A percentile compares a stretch with the other conserved stretches of the same genome.
Conservation (phyloP, 2,329 filamentous ascomycete genomes). For the Mycogone perniciosa region DNA sequence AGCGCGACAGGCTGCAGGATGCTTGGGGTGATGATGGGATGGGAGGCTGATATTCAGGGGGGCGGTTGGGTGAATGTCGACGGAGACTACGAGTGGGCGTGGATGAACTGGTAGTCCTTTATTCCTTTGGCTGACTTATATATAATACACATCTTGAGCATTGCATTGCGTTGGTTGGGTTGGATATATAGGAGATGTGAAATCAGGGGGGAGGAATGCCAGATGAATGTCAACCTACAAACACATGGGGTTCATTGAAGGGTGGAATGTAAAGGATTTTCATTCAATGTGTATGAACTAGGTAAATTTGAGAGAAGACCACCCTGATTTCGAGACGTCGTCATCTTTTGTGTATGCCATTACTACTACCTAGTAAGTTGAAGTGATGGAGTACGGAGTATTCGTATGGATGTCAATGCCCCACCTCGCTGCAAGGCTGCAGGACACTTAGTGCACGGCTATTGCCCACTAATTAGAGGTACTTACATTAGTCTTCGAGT, state of each 20-base stretch:
- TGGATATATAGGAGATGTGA: no score
- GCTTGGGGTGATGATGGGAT: constrained; percentile 80
- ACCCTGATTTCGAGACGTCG: no score
- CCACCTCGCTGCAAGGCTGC: constrained; percentile 8
- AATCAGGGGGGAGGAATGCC: no score
- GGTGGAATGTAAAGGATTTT: not conserved
- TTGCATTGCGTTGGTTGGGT: not conserved
- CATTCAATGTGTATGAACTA: not conserved
- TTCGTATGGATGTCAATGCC: not conserved
- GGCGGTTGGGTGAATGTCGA: constrained; percentile 75
- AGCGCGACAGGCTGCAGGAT: constrained; percentile 67
- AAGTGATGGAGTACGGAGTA: no score
- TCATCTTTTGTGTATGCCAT: no score
- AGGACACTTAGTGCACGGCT: not conserved
- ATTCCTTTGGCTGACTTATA: not conserved
- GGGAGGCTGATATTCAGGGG: constrained; percentile 58
- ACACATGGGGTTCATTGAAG: no score
- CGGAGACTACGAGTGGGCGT: constrained; percentile 58
- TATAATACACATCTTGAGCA: not conserved
- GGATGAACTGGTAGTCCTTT: constrained; percentile 28
- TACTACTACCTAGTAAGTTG: no score
- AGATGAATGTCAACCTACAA: no score
- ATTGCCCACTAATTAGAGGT: not conserved
- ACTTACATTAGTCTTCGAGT: not conserved
- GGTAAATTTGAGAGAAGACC: not conserved